phyloP scores from a whole-genome alignment of 257 asterid species.

The Penstemon barbatus region DNA sequence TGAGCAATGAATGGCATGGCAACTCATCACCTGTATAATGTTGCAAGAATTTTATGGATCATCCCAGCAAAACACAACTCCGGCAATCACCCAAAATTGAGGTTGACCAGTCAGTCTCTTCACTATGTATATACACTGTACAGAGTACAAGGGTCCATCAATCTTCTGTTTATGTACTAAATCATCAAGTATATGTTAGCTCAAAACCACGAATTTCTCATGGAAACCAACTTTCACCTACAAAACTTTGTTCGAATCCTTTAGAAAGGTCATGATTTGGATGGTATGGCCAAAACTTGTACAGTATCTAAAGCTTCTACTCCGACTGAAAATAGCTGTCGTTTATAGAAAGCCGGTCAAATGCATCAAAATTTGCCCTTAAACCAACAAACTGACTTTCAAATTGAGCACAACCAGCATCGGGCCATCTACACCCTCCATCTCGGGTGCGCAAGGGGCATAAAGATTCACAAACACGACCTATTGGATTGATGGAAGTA shows the following conservation, averaged over 20 bases:
- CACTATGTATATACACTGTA: conserved; percentile 33
- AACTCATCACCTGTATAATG: conserved; percentile 18
- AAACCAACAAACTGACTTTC: conserved; percentile 88
- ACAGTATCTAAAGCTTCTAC: conserved; percentile 31
- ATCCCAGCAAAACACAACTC: conserved; percentile 14
- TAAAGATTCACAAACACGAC: conserved; percentile 69
- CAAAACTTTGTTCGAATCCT: conserved; percentile 33
- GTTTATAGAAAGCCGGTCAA: conserved; percentile 75
- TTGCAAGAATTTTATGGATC: not conserved
- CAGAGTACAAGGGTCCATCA: conserved; percentile 22
- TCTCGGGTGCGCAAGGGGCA: conserved; percentile 79
- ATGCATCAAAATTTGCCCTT: conserved; percentile 92
- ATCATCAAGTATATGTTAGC: conserved; percentile 22
- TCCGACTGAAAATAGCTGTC: conserved; percentile 76
- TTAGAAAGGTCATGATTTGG: conserved; percentile 22
- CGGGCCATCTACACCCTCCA: conserved; percentile 91
- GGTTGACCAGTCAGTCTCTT: conserved; percentile 23
- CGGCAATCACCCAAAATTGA: conserved; percentile 23
- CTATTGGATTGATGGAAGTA: conserved; percentile 40
- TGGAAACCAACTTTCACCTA: conserved; percentile 15
- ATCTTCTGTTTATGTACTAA: not conserved
- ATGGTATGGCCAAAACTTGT: conserved; percentile 10
- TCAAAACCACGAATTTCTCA: conserved; percentile 9
- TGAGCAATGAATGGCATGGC: conserved; percentile 27
- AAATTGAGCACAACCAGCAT: conserved; percentile 77